Evolutionary conservation across 108 stramenopile species (phyloP), one percentile per base, ranked within the genome.

Genomic region (Heterococcus sp.): DNA sequence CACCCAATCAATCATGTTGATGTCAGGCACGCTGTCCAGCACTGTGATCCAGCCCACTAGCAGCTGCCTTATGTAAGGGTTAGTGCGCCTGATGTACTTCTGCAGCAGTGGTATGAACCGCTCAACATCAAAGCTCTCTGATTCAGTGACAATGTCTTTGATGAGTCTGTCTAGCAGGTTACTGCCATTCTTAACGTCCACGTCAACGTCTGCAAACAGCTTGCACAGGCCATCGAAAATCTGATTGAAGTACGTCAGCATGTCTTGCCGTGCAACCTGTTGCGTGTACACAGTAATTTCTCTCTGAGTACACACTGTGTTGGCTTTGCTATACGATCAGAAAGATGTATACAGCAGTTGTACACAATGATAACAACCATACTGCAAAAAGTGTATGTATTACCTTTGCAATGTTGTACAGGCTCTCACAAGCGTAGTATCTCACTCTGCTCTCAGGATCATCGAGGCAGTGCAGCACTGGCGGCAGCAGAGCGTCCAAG

Each of bases 391-490:
- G n/a, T n/a, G n/a, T n/a, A n/a, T 11, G 46, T 8, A 11, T 36
- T 35, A 84, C 97, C 86, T 99, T 99, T 75, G 95, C 94, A 82
- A 97, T 96, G 82, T 99, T 99, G 88, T 97, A 99, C 35, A 99
- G 87, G 38, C 88, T 79, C 85, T 99, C 98, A 73, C 98, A 99
- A 1, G 96, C 96, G 87, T 99, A 99, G 84, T 99, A 99, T 28
- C 98, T 85, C 0, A 99, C 98, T 70, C 98, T 87, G 29, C 89
- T 84, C 81, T 97, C 96, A 27, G 95, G 96, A 86, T 99, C 98
- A 78, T 99, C 96, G 82, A 96, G 95, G 72, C 96, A 96, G 75
- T 97, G 95, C 75, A 99, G 88, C 31, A 99, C 94, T 1, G 98
- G 96, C 38, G 95, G 94, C 30, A 99, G 76, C 69, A 98, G 74